Conservation (phyloP, 2,329 filamentous ascomycete species). For the Alternaria arborescens region DNA sequence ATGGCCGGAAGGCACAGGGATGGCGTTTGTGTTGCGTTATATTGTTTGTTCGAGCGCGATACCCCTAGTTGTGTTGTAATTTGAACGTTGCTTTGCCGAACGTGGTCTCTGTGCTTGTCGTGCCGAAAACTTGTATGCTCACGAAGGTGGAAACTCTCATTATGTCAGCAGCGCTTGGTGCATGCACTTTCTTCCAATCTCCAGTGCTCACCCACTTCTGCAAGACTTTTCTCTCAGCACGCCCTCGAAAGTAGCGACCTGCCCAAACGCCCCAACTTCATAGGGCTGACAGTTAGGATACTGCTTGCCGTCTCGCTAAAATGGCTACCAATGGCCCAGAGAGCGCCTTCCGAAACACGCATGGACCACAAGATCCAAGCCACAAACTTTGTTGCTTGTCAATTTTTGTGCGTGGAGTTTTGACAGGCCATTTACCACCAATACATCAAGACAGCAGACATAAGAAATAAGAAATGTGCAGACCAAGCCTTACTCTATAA, state of each 20-base stretch:
- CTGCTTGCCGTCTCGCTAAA: not conserved
- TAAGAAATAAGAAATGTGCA: not conserved
- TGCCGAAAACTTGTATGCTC: not conserved
- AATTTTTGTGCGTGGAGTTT: not conserved
- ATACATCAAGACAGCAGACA: not conserved
- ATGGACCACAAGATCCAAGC: not conserved
- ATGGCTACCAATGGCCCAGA: conserved; percentile 1
- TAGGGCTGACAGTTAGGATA: not conserved
- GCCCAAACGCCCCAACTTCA: not conserved
- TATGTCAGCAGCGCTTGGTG: not conserved
- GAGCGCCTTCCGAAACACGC: conserved; percentile 11
- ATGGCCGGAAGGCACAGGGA: not conserved
- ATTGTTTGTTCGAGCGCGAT: not conserved
- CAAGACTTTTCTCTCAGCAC: not conserved
- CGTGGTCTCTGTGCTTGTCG: not conserved
- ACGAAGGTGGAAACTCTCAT: not conserved
- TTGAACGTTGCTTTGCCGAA: not conserved
- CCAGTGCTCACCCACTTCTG: too few species aligned
- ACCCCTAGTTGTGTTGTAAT: not conserved
- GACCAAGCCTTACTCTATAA: too few species aligned
- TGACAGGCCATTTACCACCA: not conserved
- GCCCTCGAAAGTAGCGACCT: not conserved
- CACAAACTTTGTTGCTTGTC: not conserved
- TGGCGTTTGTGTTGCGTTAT: not conserved
- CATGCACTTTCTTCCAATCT: not conserved